Base-by-base conservation (phyloP, 1,284 basidiomycete genomes). In the Pascua sp. region DNA sequence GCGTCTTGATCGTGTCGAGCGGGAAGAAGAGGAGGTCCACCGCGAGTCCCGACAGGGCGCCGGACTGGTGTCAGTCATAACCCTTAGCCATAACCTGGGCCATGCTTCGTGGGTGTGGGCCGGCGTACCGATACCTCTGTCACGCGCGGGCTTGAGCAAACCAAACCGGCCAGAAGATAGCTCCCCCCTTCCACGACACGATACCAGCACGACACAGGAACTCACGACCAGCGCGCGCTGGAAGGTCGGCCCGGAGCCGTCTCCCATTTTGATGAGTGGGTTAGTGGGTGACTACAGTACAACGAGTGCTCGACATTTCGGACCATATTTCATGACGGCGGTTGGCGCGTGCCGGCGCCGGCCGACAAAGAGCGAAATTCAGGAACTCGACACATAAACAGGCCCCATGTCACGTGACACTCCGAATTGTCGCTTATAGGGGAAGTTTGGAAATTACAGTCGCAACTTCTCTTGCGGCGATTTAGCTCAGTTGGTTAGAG, bases 11-110 rank as follows among this genome's bases (percentile, higher is more conserved):
- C 1, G 95, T 97, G 79, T 98, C 95, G 60, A 98, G 87, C 0
- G 95, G 95, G 76, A 91, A 98, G 80, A 98, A 95, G 41, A 97
- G 83, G 57, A 98, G 82, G 78, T 98, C 95, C 24, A 95, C 92
- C 1, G 90, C 83, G 15, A 90, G 89, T 46, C 93, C 93, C 24
- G 93, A 91, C 42, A 87, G 76, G 16, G 89, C 92, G 42, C 92
- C 92, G 51, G 90, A 87, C 90, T 93, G 42, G 42, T 18, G 43
- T 45, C 11, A 60, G 55, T 41, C 15, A 48, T 9, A 51, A 52
- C 24, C 11, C 42, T 12, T 32, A 8, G 18, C 32, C 2, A 37
- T 5, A 17, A 47, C 24, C 8, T 9, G 17, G 8, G 15, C 16
- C 7, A 8, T 16, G 40, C n/a, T n/a, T 12, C 11, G 37, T 17